These are phyloP conservation scores for Leishmania martiniquensis DNA, from an alignment of 208 protist genomes.

Conservation along the genomic window DNA sequence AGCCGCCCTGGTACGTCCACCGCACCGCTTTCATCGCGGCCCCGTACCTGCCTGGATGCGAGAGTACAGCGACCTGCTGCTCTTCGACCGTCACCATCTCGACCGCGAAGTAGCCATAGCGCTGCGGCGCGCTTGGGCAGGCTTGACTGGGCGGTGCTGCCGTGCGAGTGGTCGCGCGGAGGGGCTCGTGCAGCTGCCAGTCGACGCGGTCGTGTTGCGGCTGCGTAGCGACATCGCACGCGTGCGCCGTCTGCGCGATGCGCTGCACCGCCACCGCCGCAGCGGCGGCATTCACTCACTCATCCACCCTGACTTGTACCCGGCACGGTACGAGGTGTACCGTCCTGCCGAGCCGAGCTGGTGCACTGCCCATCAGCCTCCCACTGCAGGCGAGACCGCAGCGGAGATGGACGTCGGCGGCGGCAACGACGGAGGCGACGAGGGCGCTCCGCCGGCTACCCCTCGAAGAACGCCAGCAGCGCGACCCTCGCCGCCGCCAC, in stretches of 20 bases:
- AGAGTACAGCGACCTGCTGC: constrained; percentile 42
- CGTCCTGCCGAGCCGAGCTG: constrained; percentile 8
- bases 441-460: neutral
- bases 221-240: constrained; percentile 30
- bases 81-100: constrained; percentile 27
- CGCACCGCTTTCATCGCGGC: constrained; percentile 27
- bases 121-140: neutral
- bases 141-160: neutral
- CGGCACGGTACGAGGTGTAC: constrained; percentile 22
- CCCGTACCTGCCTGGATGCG: constrained; percentile 52
- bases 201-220: constrained; percentile 31
- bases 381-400: neutral
- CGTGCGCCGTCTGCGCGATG: constrained; percentile 19
- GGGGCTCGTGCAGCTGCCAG: constrained; percentile 12
- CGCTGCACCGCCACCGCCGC: neutral
- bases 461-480: neutral
- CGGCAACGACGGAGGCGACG: neutral
- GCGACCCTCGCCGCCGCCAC: constrained; percentile 8
- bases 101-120: constrained; percentile 8
- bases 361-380: neutral
- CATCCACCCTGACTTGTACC: neutral
- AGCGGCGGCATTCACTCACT: neutral
- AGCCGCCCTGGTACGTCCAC: constrained; percentile 6
- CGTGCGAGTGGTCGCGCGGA: neutral
- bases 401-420: neutral